Evolutionary conservation across 2,329 filamentous ascomycete species (phyloP), one percentile per base, ranked within the genome.

Genomic region (Dendryphion nanum): DNA sequence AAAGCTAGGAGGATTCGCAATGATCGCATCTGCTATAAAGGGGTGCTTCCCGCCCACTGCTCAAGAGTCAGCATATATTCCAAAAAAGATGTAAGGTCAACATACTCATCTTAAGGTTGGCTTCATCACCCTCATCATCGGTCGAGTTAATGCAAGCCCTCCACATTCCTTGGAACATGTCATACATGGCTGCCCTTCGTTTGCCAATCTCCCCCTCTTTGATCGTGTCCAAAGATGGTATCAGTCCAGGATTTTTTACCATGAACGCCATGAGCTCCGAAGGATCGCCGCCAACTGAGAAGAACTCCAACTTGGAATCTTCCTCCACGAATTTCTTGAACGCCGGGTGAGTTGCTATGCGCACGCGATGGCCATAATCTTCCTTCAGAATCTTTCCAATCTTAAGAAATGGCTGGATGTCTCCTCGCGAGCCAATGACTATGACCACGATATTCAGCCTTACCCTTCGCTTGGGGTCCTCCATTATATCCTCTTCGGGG

Each of bases 81-180:
- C 8, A 16, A 7, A 10, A 16, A 31, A 10, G 7, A 31, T 31
- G 15, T 10, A 7, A 31, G 7, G 16, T 31, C 13, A 5, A 57
- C 62, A 46, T 44, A 66, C 63, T 80, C 76, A 85, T 79, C 56
- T 79, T 82, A 19, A 77, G 53, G 35, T 67, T 86, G 10, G 71
- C 66, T 2, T 67, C 55, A 53, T 86, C 79, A 16, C 71, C 77
- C 53, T 83, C 79, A 47, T 86, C 81, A 46, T 89, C 85, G 0
- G 81, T 86, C 3, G 81, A 75, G 48, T 86, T 84, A 52, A 87
- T 79, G 53, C 86, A 91, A 1, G 85, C 82, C 18, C 84, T 70
- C 86, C 87, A 91, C 67, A 89, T 89, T 0, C 86, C 86, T 43
- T 87, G 75, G 54, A 91, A 89, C 83, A 91, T 91, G 44, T 85